Conservation (phyloP, 2,329 filamentous ascomycete species). For the Colletotrichum horii region DNA sequence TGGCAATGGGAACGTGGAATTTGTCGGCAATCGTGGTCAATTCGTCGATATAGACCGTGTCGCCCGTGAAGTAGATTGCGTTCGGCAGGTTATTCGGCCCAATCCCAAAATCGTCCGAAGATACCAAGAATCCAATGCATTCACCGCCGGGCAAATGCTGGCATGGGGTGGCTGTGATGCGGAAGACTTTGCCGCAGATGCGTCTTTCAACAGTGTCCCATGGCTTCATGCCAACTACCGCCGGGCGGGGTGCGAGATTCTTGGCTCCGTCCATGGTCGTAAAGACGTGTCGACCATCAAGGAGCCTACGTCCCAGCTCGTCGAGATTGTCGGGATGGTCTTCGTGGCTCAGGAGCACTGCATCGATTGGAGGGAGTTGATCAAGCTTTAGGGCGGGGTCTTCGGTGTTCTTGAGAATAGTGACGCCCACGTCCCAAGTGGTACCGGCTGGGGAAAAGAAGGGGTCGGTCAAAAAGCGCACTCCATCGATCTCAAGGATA, state of each 20-base stretch:
- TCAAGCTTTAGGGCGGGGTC: constrained; percentile 39
- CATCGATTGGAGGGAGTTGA: constrained; percentile 49
- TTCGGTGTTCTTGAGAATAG: constrained; percentile 34
- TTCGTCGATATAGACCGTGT: constrained; percentile 52
- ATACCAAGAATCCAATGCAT: constrained; percentile 49
- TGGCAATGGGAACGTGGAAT: constrained; percentile 41
- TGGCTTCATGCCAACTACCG: constrained; percentile 40
- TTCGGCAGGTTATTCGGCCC: constrained; percentile 41
- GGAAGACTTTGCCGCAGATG: constrained; percentile 35
- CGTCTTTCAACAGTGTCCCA: constrained; percentile 38
- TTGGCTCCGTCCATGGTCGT: constrained; percentile 50
- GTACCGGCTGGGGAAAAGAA: constrained; percentile 43
- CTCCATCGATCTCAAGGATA: constrained; percentile 46
- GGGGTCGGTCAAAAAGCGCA: constrained; percentile 50
- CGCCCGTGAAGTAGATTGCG: constrained; percentile 53
- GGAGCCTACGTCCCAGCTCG: constrained; percentile 45
- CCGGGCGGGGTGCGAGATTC: constrained; percentile 47
- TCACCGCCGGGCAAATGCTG: constrained; percentile 48
- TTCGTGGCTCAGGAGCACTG: constrained; percentile 55
- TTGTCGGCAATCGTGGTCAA: constrained; percentile 35
- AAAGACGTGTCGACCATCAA: constrained; percentile 50
- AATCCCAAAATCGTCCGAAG: constrained; percentile 39
- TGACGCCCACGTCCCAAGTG: constrained; percentile 19
- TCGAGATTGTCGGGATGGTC: constrained; percentile 57
- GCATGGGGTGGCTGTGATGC: constrained; percentile 47